Evolutionary conservation across 805 yeast species (phyloP).

Genomic region (Yamadazyma ubonensis): DNA sequence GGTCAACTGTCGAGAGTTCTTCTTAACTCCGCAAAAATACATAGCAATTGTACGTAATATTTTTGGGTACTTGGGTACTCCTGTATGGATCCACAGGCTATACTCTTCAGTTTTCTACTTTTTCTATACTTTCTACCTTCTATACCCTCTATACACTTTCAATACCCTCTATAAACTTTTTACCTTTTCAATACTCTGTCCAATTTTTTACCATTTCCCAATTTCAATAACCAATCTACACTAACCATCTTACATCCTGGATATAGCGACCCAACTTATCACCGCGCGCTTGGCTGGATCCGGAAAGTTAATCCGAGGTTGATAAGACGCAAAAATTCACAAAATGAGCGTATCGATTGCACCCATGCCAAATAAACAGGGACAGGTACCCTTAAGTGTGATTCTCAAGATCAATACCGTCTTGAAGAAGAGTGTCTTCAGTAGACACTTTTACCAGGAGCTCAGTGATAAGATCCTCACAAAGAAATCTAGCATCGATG

Average conservation of each 20-base stretch:
- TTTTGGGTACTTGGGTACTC: no score
- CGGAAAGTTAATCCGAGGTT: conserved; percentile 7
- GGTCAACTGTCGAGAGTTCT: conserved; percentile 13
- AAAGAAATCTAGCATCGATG: conserved; percentile 34
- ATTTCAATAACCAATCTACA: no score
- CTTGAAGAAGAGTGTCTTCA: conserved; percentile 33
- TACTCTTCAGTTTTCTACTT: no score
- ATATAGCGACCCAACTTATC: background rate
- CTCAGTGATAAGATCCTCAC: conserved; percentile 40
- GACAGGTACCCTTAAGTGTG: conserved; percentile 17
- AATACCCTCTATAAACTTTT: no score
- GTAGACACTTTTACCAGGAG: conserved; percentile 41
- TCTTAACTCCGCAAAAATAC: background rate
- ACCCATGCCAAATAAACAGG: conserved; percentile 15
- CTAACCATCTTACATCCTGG: no score
- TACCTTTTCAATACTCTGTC: no score
- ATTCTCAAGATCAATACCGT: conserved; percentile 27
- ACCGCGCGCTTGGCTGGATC: background rate
- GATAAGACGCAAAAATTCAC: background rate
- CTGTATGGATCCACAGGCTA: no score
- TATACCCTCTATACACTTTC: no score
- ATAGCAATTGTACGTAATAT: no score
- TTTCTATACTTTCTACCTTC: no score
- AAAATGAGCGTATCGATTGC: conserved; percentile 19
- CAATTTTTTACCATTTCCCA: no score